Evolutionary conservation across 2,329 filamentous ascomycete genomes (phyloP), one percentile per base, ranked within the genome.

Genomic region (Ascosphaera apis): DNA sequence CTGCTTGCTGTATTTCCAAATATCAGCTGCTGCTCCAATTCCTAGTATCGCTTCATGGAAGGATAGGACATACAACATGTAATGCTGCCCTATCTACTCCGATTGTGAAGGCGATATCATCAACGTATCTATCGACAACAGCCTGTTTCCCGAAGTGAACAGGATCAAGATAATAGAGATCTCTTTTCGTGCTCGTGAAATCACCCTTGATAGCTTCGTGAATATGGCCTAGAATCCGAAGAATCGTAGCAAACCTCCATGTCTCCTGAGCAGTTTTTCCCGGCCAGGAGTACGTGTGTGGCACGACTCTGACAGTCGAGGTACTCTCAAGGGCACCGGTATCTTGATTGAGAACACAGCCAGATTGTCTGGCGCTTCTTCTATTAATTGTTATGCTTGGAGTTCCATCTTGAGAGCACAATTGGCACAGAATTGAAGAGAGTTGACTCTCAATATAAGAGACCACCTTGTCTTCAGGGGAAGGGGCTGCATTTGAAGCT

Each of bases 121-220:
- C 71, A 8, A 75, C 56, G 37, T 66, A 66, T 35, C 55, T 56
- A 48, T 75, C 65, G 2, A 76, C 69, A 1, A 64, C 53, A 11
- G 51, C 46, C 43, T 76, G 71, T 27, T 61, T 65, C 30, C 60
- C 57, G 44, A 75, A 76, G 6, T 71, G 57, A 30, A 58, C 57
- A 1, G 70, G 67, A 41, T 74, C 67, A 35, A 61, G 63, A 46
- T 76, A 76, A 44, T 68, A 76, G 19, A 76, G 65, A 42, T 75
- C 71, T 41, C 71, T 73, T 48, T 73, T 74, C 0, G 67, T 69
- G 40, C 70, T 55, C 7, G 62, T 47, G 13, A 58, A 48, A 31
- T 63, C 55, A 2, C 55, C 54, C 5, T 55, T 45, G 15, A 73
- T 51, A 4, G 64, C 62, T 41, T 63, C 55, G 25, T 68, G 61